Evolutionary conservation across 2,329 filamentous ascomycete genomes (phyloP), one percentile per base, ranked within the genome.

Genomic region (Lachnellula subtilissima): DNA sequence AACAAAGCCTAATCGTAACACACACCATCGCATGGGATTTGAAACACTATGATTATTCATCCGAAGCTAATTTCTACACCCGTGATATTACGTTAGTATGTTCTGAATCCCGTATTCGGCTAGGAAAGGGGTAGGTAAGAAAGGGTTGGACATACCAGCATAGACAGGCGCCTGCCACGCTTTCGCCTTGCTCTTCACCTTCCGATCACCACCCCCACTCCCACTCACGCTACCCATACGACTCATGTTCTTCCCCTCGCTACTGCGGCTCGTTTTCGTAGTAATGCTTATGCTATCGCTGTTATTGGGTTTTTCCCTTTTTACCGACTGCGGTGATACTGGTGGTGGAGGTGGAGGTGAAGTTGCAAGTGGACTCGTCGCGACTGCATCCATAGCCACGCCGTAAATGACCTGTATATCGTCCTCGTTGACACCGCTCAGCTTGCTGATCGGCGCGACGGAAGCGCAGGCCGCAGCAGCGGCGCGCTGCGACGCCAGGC

Each of bases 131-230:
- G 9, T 11, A 11, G 9, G 8, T 11, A 23, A 19, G 32, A 1
- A 32, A 50, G 2, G 8, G 19, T 9, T n/a, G 36, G 35, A 61
- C 65, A 23, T 48, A 70, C 69, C 72, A 63, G 72, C 67, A 67
- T 74, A 75, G 32, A 73, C 67, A 39, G 72, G 70, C 43, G 71
- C 65, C 58, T 75, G 72, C 73, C 74, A 75, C 28, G 69, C 67
- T 60, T 73, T 72, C 48, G 68, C 69, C 65, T 74, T 72, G 54
- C 60, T 66, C 61, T 67, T 72, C 58, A 52, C 37, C 17, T 60
- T 64, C 14, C 62, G 63, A 51, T 57, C 60, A 54, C 65, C 51
- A 32, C 28, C 9, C 58, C 42, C 51, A 14, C 57, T 59, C 19
- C 50, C 56, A 19, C 53, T 53, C 25, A 65, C 64, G 55, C 65